Evolutionary conservation across 306 rosid species (phyloP), one percentile per base, ranked within the genome.

Genomic region (Acacia confusa): DNA sequence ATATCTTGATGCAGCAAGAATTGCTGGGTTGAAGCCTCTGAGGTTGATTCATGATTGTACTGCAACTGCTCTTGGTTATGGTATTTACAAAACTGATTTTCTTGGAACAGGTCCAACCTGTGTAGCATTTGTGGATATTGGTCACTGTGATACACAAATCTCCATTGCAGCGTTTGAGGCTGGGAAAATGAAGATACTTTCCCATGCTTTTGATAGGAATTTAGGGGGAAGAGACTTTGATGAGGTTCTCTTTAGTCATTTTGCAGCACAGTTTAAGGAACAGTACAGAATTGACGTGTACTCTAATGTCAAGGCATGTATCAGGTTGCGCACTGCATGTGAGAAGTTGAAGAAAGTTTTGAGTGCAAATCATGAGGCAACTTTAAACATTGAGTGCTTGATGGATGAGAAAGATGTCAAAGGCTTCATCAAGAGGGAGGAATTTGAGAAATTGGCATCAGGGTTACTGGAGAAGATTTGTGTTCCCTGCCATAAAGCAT

Each of bases 371-470:
- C 82, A 85, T 1, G 99, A 92, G 91, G 99, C 97, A 74, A 93
- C 98, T 84, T 90, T 96, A 75, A 96, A 88, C 74, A 96, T 96
- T 1, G 99, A 96, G 88, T 96, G 99, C 78, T 83, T 96, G 80
- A 91, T 96, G 99, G 99, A 96, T 70, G 99, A 96, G 92, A 96
- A 89, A 88, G 99, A 96, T 86, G 99, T 96, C 30, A 92, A 88
- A 90, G 99, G 97, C 9, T 91, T 84, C 70, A 91, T 96, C 76
- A 91, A 91, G 27, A 91, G 99, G 88, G 99, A 96, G 79, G 99
- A 96, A 76, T 96, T 92, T 72, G 99, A 96, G 92, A 87, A 79
- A 76, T 90, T 96, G 69, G 82, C 94, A 80, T 86, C 91, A 3
- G 91, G 85, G 64, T 86, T 96, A 71, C 78, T 93, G 77, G 89